These are phyloP conservation scores for Cladorrhinum sp. DNA, from an alignment of 2,329 filamentous ascomycete genomes.

Conservation along the genomic window DNA sequence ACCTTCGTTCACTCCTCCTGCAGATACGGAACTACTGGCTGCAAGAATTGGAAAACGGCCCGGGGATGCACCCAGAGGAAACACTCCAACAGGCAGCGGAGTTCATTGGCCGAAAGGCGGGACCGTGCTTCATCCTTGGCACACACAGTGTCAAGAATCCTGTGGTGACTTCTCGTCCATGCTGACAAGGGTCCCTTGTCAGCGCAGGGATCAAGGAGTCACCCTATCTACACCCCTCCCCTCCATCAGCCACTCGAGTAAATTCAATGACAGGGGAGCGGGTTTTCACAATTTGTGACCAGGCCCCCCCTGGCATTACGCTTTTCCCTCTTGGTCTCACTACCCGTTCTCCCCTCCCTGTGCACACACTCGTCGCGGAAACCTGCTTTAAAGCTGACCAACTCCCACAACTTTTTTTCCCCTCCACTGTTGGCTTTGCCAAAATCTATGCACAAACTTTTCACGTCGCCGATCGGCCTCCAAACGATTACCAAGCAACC, in stretches of 20 bases:
- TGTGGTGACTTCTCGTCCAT: background rate
- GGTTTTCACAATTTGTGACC: conserved; percentile 9
- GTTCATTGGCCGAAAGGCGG: conserved; percentile 13
- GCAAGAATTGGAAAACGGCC: background rate
- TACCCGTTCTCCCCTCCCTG: background rate
- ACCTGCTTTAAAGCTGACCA: conserved; percentile 23
- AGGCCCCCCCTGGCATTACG: conserved; percentile 5
- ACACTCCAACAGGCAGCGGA: conserved; percentile 7
- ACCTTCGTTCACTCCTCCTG: background rate
- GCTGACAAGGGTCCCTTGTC: conserved; percentile 3
- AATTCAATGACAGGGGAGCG: conserved; percentile 15
- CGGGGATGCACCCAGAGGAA: background rate
- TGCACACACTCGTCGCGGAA: conserved; percentile 17
- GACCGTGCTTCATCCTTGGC: background rate
- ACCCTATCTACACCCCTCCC: conserved; percentile 13
- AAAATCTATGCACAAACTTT: conserved; percentile 20
- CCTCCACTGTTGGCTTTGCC: conserved; percentile 28
- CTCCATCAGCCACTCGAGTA: conserved; percentile 15
- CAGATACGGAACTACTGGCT: background rate
- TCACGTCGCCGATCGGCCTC: conserved; percentile 12
- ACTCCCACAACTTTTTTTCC: conserved; percentile 23
- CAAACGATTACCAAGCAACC: conserved; percentile 16
- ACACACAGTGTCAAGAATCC: conserved; percentile 9
- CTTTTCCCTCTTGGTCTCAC: conserved; percentile 10
- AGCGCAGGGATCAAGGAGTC: background rate